Base-by-base conservation (phyloP, 2,329 filamentous ascomycete species). In the Aureobasidium namibiae region DNA sequence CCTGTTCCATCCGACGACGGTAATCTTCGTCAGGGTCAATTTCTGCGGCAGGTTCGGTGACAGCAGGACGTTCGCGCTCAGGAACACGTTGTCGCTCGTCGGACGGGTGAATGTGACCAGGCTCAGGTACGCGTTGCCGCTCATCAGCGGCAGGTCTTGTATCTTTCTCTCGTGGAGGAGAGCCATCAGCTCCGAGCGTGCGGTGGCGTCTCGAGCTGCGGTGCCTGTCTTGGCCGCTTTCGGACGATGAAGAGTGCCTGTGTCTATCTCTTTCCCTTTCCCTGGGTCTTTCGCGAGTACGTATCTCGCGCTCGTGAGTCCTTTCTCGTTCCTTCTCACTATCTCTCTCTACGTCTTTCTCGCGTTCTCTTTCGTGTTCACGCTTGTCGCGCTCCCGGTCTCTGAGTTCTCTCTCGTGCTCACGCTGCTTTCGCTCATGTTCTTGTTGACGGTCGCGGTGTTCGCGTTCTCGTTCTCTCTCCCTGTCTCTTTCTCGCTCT, bases 1-100 rank as follows among this genome's bases (percentile, higher is more conserved):
- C 71, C 61, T 76, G 72, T 56, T 76, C 73, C 59, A 80, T 72
- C 9, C 77, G 73, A 31, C 77, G 75, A 44, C 76, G 74, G 62
- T 79, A 80, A 36, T 80, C 78, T 63, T 79, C 77, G 41, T 80
- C 77, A 4, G 78, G 73, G 58, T 80, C 77, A 2, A 77, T 52
- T 21, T 68, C n/a, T n/a, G n/a, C 63, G n/a, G 60, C 16, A 44
- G 68, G 65, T 4, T 67, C 63, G 33, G 63, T 64, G 39, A 56
- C 48, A 13, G 52, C 46, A 23, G 45, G 7, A 31, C 65, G 58
- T 3, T 74, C 72, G 11, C 57, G 48, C 18, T 65, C 63, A 13
- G 52, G 9, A 31, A 18, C 44, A 18, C 44, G 26, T 9, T 46
- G 44, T 31, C n/a, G 44, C 8, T 31, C 26, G 4, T 46, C 44